Conservation (phyloP, 208 protist genomes). For the Trypanosoma platydactyli region DNA sequence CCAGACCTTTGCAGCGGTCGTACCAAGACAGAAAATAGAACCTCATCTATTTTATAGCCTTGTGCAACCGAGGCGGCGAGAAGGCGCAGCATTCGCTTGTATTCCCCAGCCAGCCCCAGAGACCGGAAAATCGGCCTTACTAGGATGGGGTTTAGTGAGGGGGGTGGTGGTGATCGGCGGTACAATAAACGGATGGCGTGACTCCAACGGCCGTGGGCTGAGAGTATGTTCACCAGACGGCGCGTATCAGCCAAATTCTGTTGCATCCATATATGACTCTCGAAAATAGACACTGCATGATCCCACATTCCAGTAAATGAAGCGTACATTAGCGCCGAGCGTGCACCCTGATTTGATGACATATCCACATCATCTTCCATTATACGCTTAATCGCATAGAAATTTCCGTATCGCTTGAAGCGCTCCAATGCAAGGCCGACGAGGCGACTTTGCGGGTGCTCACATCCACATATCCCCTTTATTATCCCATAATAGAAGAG, state of each 20-base stretch:
- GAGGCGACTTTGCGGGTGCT: constrained; percentile 35
- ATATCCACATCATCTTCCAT: constrained; percentile 82
- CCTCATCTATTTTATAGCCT: constrained; percentile 44
- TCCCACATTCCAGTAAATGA: constrained; percentile 81
- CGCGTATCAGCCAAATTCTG: constrained; percentile 35
- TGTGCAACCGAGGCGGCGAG: constrained; percentile 45
- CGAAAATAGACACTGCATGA: constrained; percentile 43
- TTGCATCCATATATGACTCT: constrained; percentile 36
- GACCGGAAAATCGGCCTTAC: constrained; percentile 66
- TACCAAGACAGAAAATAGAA: constrained; percentile 62
- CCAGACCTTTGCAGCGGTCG: constrained; percentile 43
- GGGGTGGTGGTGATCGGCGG: constrained; percentile 14
- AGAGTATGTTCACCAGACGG: constrained; percentile 52
- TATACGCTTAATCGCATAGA: constrained; percentile 49
- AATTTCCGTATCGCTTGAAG: constrained; percentile 49
- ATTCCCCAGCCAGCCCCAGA: constrained; percentile 37
- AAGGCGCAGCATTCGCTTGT: constrained; percentile 47
- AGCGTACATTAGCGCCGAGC: constrained; percentile 56
- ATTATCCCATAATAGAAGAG: constrained; percentile 82
- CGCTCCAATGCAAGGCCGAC: constrained; percentile 48
- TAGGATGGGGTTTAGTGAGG: constrained; percentile 28
- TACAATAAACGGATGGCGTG: constrained; percentile 41
- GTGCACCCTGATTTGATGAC: constrained; percentile 43
- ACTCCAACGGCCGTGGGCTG: constrained; percentile 40
- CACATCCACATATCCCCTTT: constrained; percentile 42